Base-by-base conservation (phyloP, 2,329 filamentous ascomycete species). In the Ophiosphaerella narmari region DNA sequence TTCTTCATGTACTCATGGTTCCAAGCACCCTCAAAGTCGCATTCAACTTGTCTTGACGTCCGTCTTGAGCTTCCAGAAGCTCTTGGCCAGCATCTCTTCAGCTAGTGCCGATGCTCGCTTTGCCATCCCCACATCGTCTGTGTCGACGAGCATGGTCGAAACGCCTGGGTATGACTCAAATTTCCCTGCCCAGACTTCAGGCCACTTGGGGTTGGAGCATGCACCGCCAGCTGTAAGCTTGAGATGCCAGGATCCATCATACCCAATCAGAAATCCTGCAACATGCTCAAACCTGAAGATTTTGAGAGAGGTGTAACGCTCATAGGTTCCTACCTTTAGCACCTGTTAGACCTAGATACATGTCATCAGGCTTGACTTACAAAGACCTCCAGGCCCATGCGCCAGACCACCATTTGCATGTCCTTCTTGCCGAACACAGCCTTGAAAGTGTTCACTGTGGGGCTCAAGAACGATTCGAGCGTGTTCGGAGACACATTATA, bases 211-310 rank as follows among this genome's bases (percentile, higher is more conserved):
- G 3, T 40, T 50, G 2, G 35, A 59, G 32, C 53, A 60, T 0
- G 55, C 55, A n/a, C 59, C 59, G 1, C 51, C 37, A 0, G 52
- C 52, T 0, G 52, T 56, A 4, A 48, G 34, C 1, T 55, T 52
- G 3, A 62, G 34, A 4, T 55, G 53, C 59, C 62, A 65, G 0
- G 50, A 53, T 1, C 57, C 59, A 7, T 61, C 59, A n/a, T 60
- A 62, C 0, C 62, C 55, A 11, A 63, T 58, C 0, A 60, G 35
- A 1, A 59, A 43, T 8, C 62, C 57, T 0, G 54, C 62, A 4
- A 65, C 40, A 11, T 57, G 54, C 32, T 55, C 46, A 37, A 65
- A 63, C 1, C 52, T 43, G 9, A 46, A 62, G 0, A 33, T 14
- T 8, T 55, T 59, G 23, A 58, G 34, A 0, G 50, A 51, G 0